These are phyloP conservation scores for Epichloe uncinata DNA, from an alignment of 2,329 filamentous ascomycete species.

Conservation along the genomic window DNA sequence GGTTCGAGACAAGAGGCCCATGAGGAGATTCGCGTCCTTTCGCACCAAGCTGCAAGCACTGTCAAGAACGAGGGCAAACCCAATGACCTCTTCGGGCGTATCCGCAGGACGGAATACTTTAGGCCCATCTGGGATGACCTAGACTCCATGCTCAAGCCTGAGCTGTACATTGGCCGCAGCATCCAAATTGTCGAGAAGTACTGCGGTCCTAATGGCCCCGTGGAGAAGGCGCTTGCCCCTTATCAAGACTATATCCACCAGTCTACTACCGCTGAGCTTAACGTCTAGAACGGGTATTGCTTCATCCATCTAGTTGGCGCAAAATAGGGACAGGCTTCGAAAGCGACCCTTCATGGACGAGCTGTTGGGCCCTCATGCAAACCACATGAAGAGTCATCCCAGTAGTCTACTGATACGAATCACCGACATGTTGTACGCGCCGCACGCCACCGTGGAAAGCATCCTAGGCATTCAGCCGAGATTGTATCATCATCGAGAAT, in stretches of 20 bases:
- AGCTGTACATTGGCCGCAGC: constrained; percentile 34
- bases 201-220: constrained; percentile 25
- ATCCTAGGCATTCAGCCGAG: constrained; percentile 47
- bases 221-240: constrained; percentile 25
- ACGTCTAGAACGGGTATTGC: neutral
- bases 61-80: constrained; percentile 47
- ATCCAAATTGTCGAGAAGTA: constrained; percentile 31
- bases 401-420: constrained; percentile 56
- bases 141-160: constrained; percentile 52
- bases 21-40: constrained; percentile 75
- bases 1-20: constrained; percentile 69
- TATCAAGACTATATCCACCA: constrained; percentile 23
- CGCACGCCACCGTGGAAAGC: constrained; percentile 43
- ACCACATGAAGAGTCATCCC: constrained; percentile 47
- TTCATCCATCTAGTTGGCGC: too few species aligned
- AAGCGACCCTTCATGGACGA: constrained; percentile 58
- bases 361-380: constrained; percentile 49
- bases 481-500: constrained; percentile 72
- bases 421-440: constrained; percentile 51
- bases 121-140: constrained; percentile 55
- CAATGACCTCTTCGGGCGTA: constrained; percentile 73
- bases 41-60: constrained; percentile 57
- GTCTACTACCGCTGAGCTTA: constrained; percentile 5
- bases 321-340: constrained; percentile 42
- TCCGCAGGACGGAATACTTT: constrained; percentile 63